Evolutionary conservation across 2,329 filamentous ascomycete species (phyloP), one percentile per base, ranked within the genome.

Genomic region (Sporothrix pseudoabietina): DNA sequence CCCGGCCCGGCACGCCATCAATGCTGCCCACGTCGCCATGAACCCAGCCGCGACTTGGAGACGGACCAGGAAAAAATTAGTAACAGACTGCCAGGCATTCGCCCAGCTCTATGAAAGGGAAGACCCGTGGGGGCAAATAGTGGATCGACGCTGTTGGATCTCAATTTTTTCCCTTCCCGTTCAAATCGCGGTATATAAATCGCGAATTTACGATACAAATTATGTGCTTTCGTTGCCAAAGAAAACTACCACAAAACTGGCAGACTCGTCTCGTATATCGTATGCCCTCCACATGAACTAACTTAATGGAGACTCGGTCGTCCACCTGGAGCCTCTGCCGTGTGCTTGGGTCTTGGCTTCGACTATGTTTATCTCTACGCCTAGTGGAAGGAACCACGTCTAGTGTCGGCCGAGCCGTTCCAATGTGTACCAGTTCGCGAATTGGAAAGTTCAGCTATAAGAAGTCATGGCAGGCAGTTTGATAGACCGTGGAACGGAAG

Each of bases 1-100:
- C 12, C 8, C n/a, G n/a, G 49, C 6, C n/a, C 19, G 66, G 66
- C 66, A 69, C 66, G 66, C 32, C 66, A 69, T 69, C 66, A 32
- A 41, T 9, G 32, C 6, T 26, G 66, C 19, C 4, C 16, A 41
- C 66, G 10, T 55, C 66, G 66, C 66, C 19, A 55, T 69, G 5
- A 26, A 16, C 3, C 49, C 32, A 35, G 19, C 19, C 35, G 35
- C 32, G 4, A 8, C 57, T 2, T 22, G 4, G 14, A 9, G 6
- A 19, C 6, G 4, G 0, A 30, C 1, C 12, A 19, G 16, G 2
- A 41, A 57, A 41, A 4, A 1, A 30, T 66, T 66, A 16, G 61
- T 47, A 63, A 66, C 19, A 6, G 14, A 35, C 35, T 35, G 35
- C 35, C 35, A 35, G 35, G 16, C 16, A 61, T 3, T 16, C 14